These are phyloP conservation scores for Podila epicladia DNA, from an alignment of 192 early-diverging fungal species.

Conservation along the genomic window DNA sequence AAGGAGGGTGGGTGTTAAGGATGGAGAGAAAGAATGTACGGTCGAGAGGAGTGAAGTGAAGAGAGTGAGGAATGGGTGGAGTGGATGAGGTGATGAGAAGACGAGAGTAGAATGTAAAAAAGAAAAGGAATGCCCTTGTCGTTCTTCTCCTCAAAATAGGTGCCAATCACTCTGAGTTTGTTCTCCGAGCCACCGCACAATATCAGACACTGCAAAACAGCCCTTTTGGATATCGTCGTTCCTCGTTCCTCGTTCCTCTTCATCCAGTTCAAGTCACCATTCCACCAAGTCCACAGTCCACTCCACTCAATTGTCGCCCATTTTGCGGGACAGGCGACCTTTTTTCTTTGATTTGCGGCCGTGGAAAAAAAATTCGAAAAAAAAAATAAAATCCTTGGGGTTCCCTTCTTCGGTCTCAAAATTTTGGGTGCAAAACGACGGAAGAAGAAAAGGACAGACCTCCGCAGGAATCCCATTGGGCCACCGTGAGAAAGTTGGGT, in stretches of 20 bases:
- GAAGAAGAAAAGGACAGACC: neutral
- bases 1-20: neutral
- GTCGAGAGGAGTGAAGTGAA: neutral
- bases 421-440: neutral
- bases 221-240: too few species aligned
- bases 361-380: too few species aligned
- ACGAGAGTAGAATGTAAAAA: neutral
- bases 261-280: too few species aligned
- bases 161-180: neutral
- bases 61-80: neutral
- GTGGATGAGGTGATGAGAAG: neutral
- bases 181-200: neutral
- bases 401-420: too few species aligned
- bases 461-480: neutral
- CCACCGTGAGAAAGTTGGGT: slow-evolving; percentile 6
- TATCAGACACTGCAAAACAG: too few species aligned
- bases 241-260: too few species aligned
- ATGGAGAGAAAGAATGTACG: neutral
- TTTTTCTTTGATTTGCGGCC: too few species aligned
- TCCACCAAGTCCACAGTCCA: too few species aligned
- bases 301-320: too few species aligned
- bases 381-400: too few species aligned
- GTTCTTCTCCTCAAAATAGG: neutral
- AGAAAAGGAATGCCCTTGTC: neutral
- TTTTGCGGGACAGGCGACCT: too few species aligned